Base-by-base conservation (phyloP, 129 eudicot species). In the Artemisia tridentata region DNA sequence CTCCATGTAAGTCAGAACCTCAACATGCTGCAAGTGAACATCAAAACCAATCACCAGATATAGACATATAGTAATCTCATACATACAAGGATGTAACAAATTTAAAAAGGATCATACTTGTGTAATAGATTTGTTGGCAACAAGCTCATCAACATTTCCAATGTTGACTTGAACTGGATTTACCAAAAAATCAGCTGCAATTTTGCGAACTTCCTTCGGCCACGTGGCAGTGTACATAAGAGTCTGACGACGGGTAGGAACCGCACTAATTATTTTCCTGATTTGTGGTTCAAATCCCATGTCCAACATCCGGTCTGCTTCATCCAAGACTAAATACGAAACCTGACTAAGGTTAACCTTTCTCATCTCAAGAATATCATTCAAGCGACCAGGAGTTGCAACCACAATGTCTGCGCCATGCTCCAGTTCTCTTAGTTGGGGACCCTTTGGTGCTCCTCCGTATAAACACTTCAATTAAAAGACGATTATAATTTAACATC, bases 211-310 rank as follows among this genome's bases (percentile, higher is more conserved):
- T 74, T 93, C 96, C 65, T 93, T 93, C 2, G 98, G 98, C 98
- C 98, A 93, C 4, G 98, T 93, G 52, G 98, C 98, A 61, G 98
- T 93, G 86, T 89, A 93, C 98, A 93, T 93, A 54, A 93, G 86
- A 15, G 98, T 93, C 82, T 93, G 98, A 53, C 98, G 87, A 16
- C 86, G 86, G 19, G 87, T 18, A n/a, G 96, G 92, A 17, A 93
- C 84, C 57, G 89, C 88, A 65, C 85, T 85, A 72, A 93, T 90
- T 76, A 93, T 89, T 78, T 93, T 93, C 74, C 96, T 85, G 27
- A 93, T 93, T 80, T 93, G 98, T 11, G 98, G 98, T 80, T 93
- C 98, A 74, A 93, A 93, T 7, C 98, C 98, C 98, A 93, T 93
- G 80, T 93, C 98, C 71, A 93, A 81, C 98, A 93, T 93, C 52